A percentile compares a stretch with the other conserved stretches of the same genome.
phyloP scores from a whole-genome alignment of 768 basidiomycete genomes.

The Asterophora parasitica region DNA sequence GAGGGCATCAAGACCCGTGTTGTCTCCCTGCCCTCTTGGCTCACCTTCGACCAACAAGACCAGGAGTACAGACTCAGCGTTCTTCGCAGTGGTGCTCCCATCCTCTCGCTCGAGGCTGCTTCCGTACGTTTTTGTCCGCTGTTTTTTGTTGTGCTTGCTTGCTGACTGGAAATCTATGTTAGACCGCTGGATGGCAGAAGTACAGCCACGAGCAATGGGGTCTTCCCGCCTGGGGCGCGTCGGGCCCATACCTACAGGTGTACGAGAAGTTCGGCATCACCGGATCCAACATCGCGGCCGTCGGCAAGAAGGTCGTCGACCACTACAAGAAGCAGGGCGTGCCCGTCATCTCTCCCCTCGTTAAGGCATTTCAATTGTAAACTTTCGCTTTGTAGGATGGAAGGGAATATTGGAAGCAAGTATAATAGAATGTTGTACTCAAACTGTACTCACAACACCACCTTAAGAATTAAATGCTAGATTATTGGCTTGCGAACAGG shows the following conservation, averaged over 20 bases:
- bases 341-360: conserved; percentile 66
- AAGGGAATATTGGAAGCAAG: neutral
- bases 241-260: conserved; percentile 85
- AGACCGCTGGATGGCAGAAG: conserved; percentile 82
- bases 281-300: conserved; percentile 67
- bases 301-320: conserved; percentile 80
- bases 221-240: conserved; percentile 75
- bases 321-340: conserved; percentile 83
- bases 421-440: neutral
- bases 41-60: conserved; percentile 80
- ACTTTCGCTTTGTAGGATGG: conserved; percentile 1
- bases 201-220: conserved; percentile 90
- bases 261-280: conserved; percentile 91
- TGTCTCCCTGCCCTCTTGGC: conserved; percentile 88
- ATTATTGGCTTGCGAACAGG: neutral
- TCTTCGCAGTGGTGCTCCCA: conserved; percentile 83
- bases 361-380: conserved; percentile 58
- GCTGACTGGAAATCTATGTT: conserved; percentile 9
- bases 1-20: conserved; percentile 79
- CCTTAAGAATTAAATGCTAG: neutral
- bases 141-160: neutral
- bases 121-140: conserved; percentile 28
- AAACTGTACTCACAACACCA: conserved; percentile 6
- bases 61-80: conserved; percentile 79
- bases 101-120: conserved; percentile 84